These are phyloP conservation scores for Sporothrix curviconia DNA, from an alignment of 2,329 filamentous ascomycete species.

Conservation along the genomic window DNA sequence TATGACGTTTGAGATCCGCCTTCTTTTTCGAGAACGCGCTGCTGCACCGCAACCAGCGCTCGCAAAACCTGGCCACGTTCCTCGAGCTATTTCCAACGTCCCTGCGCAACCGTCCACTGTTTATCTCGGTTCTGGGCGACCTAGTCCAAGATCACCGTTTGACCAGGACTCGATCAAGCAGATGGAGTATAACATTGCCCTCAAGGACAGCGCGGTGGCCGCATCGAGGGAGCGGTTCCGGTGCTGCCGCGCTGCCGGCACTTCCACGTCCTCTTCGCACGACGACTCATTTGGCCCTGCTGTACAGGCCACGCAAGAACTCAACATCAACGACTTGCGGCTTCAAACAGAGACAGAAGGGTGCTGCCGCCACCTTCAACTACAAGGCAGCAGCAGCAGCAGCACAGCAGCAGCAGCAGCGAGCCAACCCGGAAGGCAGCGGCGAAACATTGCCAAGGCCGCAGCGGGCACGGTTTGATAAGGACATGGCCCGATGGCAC, in stretches of 20 bases:
- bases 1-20: slow-evolving; percentile 81
- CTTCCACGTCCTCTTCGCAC: too few relatives aligned
- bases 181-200: slow-evolving; percentile 4
- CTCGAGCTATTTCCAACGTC: slow-evolving; percentile 74
- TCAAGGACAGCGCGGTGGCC: neutral
- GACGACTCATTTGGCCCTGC: slow-evolving; percentile 39
- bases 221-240: too few relatives aligned
- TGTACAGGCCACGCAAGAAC: slow-evolving; percentile 39
- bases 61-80: slow-evolving; percentile 65
- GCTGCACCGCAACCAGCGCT: slow-evolving; percentile 41
- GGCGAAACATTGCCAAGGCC: neutral
- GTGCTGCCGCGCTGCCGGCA: too few relatives aligned
- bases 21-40: slow-evolving; percentile 62
- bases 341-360: slow-evolving; percentile 48
- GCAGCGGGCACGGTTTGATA: neutral
- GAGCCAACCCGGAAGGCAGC: neutral
- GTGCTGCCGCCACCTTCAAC: too few relatives aligned
- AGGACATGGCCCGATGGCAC: slow-evolving; percentile 53
- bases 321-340: slow-evolving; percentile 49
- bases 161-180: slow-evolving; percentile 21
- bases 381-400: too few relatives aligned
- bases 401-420: too few relatives aligned
- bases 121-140: slow-evolving; percentile 82
- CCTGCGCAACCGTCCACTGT: slow-evolving; percentile 74
- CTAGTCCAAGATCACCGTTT: slow-evolving; percentile 69